Evolutionary conservation across 1,284 basidiomycete genomes (phyloP).

Genomic region (Rhodotorula sp.): DNA sequence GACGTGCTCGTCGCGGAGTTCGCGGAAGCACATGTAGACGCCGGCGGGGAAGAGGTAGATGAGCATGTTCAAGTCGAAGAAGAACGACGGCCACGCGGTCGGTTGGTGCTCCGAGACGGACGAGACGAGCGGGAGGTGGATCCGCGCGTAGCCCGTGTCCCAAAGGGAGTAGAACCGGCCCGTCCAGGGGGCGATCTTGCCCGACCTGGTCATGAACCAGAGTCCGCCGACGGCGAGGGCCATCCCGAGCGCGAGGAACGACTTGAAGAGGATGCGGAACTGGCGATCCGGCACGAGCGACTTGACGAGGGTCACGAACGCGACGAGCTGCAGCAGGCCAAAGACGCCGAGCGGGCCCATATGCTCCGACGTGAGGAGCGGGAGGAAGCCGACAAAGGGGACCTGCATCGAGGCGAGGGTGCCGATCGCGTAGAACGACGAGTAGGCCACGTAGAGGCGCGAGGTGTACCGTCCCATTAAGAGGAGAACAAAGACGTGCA

Average conservation of each 20-base stretch:
- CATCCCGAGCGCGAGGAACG: slow-evolving; percentile 57
- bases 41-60: slow-evolving; percentile 98
- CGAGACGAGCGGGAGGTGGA: slow-evolving; percentile 70
- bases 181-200: slow-evolving; percentile 98
- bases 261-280: slow-evolving; percentile 79
- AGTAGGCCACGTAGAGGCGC: slow-evolving; percentile 92
- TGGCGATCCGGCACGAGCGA: slow-evolving; percentile 88
- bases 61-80: slow-evolving; percentile 97
- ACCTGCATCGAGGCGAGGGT: slow-evolving; percentile 98
- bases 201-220: slow-evolving; percentile 73
- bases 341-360: slow-evolving; percentile 99
- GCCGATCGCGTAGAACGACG: slow-evolving; percentile 95
- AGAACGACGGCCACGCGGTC: slow-evolving; percentile 99
- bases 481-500: slow-evolving; percentile 88
- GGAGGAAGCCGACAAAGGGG: slow-evolving; percentile 98
- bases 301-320: slow-evolving; percentile 85
- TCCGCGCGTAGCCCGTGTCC: slow-evolving; percentile 90
- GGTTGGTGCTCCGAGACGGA: slow-evolving; percentile 99
- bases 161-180: slow-evolving; percentile 99
- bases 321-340: slow-evolving; percentile 93
- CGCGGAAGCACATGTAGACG: slow-evolving; percentile 86
- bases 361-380: slow-evolving; percentile 95
- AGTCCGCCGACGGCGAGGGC: slow-evolving; percentile 60
- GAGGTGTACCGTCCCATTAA: slow-evolving; percentile 96
- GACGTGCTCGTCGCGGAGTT: slow-evolving; percentile 93